Percentiles rank a stretch among this genome's conserved stretches.
Conservation (phyloP, 371 early-diverging fungal genomes). For the Sanchytrium tribonematis region DNA sequence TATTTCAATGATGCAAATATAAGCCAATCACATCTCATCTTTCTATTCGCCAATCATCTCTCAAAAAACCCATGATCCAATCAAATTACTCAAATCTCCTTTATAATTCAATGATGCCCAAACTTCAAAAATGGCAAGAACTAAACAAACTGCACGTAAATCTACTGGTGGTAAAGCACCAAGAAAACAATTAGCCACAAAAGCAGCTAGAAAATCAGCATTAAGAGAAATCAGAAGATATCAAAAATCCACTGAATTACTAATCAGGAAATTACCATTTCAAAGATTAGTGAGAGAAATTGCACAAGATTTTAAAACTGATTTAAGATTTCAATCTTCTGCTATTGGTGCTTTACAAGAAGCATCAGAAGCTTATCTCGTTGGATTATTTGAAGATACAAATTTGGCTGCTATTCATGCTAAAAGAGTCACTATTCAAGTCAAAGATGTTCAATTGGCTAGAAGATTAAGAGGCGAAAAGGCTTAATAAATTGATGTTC, state of each 20-base stretch:
- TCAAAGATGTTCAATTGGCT: constrained; percentile 67
- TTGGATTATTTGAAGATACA: constrained; percentile 17
- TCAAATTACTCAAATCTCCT: no score
- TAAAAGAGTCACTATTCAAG: constrained; percentile 29
- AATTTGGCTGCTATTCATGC: constrained; percentile 18
- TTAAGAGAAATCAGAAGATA: constrained; percentile 37
- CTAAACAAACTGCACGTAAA: constrained; percentile 96
- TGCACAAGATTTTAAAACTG: constrained; percentile 12
- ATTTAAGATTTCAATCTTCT: constrained; percentile 15
- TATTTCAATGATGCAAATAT: no score
- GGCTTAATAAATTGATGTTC: no score
- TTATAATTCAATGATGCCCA: no score
- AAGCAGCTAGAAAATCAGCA: constrained; percentile 72
- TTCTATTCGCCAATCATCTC: no score
- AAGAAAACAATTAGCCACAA: constrained; percentile 87
- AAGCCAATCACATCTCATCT: no score
- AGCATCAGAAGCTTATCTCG: constrained; percentile 17
- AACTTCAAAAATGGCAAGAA: constrained; percentile 86
- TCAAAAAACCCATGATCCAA: no score
- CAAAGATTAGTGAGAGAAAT: constrained; percentile 17
- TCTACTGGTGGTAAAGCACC: constrained; percentile 95
- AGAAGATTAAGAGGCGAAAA: constrained; percentile 43
- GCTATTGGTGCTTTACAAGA: constrained; percentile 19
- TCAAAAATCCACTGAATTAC: constrained; percentile 33
- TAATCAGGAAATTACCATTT: constrained; percentile 39